Percentiles rank a stretch among this genome's conserved stretches.
Conservation (phyloP, 768 basidiomycete species). For the Calocybe gangraenosa region DNA sequence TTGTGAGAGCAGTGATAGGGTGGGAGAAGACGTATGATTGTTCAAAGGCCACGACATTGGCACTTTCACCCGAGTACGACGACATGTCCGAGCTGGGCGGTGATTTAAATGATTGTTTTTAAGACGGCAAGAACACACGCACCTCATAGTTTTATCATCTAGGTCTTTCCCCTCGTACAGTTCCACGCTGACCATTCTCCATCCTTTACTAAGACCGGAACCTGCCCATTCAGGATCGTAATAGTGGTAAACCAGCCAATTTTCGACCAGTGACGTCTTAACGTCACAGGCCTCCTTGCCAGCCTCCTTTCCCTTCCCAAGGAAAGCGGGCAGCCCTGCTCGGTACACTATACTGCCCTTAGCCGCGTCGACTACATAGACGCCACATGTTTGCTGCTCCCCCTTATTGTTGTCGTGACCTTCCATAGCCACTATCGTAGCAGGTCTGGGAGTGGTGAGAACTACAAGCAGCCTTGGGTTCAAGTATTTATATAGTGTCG, state of each 20-base stretch:
- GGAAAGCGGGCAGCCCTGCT: conserved; percentile 43
- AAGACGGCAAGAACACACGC: conserved; percentile 17
- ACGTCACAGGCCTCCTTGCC: conserved; percentile 50
- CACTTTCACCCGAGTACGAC: conserved; percentile 43
- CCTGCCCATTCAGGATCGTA: conserved; percentile 56
- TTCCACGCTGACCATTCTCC: conserved; percentile 78
- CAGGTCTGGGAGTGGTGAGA: conserved; percentile 40
- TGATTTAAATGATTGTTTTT: background rate
- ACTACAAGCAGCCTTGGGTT: conserved; percentile 76
- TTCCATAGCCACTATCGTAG: background rate
- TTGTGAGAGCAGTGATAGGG: conserved; percentile 62
- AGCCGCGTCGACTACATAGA: conserved; percentile 76
- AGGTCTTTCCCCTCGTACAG: conserved; percentile 73
- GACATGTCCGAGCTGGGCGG: conserved; percentile 38
- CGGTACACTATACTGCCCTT: conserved; percentile 79
- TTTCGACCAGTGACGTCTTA: conserved; percentile 71
- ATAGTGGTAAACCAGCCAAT: conserved; percentile 91
- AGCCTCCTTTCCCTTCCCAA: conserved; percentile 13
- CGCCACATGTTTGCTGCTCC: conserved; percentile 39
- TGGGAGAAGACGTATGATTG: conserved; percentile 69
- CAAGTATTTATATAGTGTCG: conserved; percentile 91
- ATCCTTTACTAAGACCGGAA: conserved; percentile 54
- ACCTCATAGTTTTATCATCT: conserved; percentile 76
- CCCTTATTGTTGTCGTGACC: conserved; percentile 6
- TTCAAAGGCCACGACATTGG: conserved; percentile 55